phyloP scores from a whole-genome alignment of 371 early-diverging fungal species.

The Dichotomocladium elegans region DNA sequence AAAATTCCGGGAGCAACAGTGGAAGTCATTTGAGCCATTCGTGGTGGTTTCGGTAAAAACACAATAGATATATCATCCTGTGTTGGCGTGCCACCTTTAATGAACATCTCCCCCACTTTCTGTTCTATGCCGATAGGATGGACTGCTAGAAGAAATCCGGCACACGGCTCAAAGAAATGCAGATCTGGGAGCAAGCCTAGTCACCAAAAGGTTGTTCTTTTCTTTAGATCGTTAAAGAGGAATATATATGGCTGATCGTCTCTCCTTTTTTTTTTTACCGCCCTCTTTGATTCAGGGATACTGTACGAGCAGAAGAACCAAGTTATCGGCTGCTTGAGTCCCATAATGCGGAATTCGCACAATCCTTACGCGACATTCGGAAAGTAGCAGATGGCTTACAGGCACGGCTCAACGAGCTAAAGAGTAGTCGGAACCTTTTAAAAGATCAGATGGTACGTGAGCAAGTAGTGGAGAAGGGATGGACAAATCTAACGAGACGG shows the following conservation, averaged over 20 bases:
- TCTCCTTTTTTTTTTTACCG: no score
- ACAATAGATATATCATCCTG: background rate
- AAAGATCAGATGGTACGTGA: conserved; percentile 7
- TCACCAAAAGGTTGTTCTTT: no score
- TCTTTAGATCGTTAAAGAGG: no score
- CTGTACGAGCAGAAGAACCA: no score
- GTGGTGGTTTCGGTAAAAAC: conserved; percentile 5
- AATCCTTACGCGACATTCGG: conserved; percentile 1
- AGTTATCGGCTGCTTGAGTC: background rate
- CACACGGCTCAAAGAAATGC: conserved; percentile 5
- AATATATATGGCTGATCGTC: no score
- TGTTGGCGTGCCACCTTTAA: no score
- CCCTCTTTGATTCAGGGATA: no score
- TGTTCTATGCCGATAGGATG: background rate
- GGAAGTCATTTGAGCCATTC: conserved; percentile 11
- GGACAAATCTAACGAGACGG: no score
- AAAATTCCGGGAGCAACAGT: conserved; percentile 17
- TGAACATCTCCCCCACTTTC: no score
- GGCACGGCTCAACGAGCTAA: conserved; percentile 6
- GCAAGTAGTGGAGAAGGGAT: background rate
- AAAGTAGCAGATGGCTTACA: conserved; percentile 2
- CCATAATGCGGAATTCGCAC: background rate
- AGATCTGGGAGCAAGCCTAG: no score
- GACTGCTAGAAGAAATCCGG: background rate
- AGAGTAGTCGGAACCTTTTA: conserved; percentile 5